Evolutionary conservation across 768 basidiomycete species (phyloP).

Genomic region (Cytidiella melzeri): DNA sequence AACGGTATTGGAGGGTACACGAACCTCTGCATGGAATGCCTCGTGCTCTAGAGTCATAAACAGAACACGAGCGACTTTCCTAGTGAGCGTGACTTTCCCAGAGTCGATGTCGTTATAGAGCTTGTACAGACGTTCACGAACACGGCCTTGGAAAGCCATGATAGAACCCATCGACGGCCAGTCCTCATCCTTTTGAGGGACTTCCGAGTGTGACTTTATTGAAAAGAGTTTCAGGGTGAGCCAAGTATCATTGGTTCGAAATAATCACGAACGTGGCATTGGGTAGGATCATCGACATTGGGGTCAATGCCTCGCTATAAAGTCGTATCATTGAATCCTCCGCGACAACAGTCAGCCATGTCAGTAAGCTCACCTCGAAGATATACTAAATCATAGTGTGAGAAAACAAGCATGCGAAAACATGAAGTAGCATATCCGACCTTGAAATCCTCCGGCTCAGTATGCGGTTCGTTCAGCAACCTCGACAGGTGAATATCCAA

Average conservation of each 20-base stretch:
- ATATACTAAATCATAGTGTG: conserved; percentile 42
- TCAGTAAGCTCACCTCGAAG: conserved; percentile 51
- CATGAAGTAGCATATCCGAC: conserved; percentile 24
- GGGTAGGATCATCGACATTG: conserved; percentile 81
- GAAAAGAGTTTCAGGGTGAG: too few relatives aligned
- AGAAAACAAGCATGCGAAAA: conserved; percentile 5
- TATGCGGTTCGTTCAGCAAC: conserved; percentile 68
- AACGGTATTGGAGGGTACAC: not conserved
- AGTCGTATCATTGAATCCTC: conserved; percentile 15
- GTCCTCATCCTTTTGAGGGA: conserved; percentile 72
- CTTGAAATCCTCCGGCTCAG: conserved; percentile 81
- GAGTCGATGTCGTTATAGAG: conserved; percentile 70
- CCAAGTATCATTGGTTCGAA: too few relatives aligned
- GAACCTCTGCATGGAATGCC: conserved; percentile 75
- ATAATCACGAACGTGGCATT: conserved; percentile 74
- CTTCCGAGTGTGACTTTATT: conserved; percentile 88
- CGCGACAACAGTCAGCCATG: not conserved
- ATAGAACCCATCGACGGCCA: conserved; percentile 79
- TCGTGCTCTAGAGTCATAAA: conserved; percentile 94
- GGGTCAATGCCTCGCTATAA: conserved; percentile 92
- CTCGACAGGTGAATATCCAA: conserved; percentile 84
- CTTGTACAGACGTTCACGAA: conserved; percentile 61
- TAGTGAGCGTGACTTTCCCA: conserved; percentile 43
- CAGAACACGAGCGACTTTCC: conserved; percentile 70
- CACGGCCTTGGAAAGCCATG: conserved; percentile 70